Percentiles rank a stretch among this genome's conserved stretches.
Evolutionary conservation across 805 yeast species (phyloP).

Genomic region (Nakazawaea sp.): DNA sequence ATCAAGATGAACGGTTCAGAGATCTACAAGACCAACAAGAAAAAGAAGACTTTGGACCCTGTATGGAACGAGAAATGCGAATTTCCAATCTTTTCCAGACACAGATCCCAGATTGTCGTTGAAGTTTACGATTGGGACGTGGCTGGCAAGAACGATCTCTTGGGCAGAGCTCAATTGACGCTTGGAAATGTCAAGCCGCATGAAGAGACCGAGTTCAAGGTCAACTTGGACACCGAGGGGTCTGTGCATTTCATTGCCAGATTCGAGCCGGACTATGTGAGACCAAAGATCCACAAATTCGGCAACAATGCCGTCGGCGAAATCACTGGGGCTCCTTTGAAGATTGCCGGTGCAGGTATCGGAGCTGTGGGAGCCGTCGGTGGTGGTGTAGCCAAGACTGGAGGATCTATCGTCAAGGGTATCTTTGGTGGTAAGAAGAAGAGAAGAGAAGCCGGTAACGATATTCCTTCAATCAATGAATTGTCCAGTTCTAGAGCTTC

Average conservation of each 20-base stretch:
- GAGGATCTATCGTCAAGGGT: conserved; percentile 39
- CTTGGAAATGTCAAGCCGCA: conserved; percentile 40
- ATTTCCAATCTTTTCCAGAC: conserved; percentile 58
- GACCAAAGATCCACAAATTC: conserved; percentile 45
- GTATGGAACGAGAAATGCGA: conserved; percentile 65
- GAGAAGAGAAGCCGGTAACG: conserved; percentile 7
- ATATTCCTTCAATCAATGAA: conserved; percentile 8
- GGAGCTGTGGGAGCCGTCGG: conserved; percentile 31
- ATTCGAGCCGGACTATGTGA: conserved; percentile 59
- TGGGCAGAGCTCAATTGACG: conserved; percentile 50
- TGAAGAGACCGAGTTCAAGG: conserved; percentile 33
- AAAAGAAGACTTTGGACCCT: conserved; percentile 66
- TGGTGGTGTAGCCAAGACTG: conserved; percentile 35
- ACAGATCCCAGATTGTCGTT: conserved; percentile 40
- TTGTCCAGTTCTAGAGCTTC: conserved; percentile 7
- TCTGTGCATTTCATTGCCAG: conserved; percentile 41
- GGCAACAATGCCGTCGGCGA: conserved; percentile 36
- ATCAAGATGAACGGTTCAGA: conserved; percentile 48
- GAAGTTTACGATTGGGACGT: conserved; percentile 74
- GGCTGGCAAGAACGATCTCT: conserved; percentile 57
- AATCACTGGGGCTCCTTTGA: conserved; percentile 39
- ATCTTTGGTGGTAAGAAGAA: conserved; percentile 29
- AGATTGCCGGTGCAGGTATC: conserved; percentile 36
- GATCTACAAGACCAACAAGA: conserved; percentile 50
- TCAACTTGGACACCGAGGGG: conserved; percentile 61